These are phyloP conservation scores for Fusarium sp. DNA, from an alignment of 2,329 filamentous ascomycete genomes.

Conservation along the genomic window DNA sequence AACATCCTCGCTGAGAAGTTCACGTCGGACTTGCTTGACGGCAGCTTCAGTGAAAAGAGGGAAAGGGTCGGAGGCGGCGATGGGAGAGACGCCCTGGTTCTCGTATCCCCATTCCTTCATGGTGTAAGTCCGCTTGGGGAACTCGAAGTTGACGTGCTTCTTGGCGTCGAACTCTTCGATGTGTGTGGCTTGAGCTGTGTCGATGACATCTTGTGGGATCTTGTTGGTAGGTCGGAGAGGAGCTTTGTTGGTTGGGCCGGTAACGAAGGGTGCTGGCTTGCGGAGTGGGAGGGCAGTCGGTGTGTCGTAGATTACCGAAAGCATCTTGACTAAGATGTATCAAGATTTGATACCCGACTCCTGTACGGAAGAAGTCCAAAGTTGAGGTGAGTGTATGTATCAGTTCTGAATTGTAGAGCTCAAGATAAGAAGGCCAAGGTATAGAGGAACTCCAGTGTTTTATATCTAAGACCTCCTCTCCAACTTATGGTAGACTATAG, in stretches of 20 bases:
- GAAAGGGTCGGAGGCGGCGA: conserved; percentile 73
- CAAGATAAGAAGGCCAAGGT: neutral
- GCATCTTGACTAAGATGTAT: neutral
- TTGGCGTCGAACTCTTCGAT: conserved; percentile 58
- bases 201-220: conserved; percentile 14
- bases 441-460: neutral
- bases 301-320: neutral
- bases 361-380: neutral
- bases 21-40: conserved; percentile 68
- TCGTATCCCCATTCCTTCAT: conserved; percentile 72
- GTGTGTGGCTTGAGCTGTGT: conserved; percentile 3
- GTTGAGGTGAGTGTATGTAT: neutral
- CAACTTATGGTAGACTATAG: no score
- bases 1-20: conserved; percentile 68
- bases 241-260: conserved; percentile 45
- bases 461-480: neutral
- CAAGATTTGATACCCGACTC: neutral
- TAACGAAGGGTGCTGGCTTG: conserved; percentile 36
- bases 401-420: neutral
- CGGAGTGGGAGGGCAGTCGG: neutral
- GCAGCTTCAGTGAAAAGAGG: conserved; percentile 70
- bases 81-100: conserved; percentile 66
- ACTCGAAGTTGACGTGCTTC: conserved; percentile 64
- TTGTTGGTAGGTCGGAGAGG: conserved; percentile 39
- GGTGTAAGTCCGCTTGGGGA: conserved; percentile 61